Evolutionary conservation across 108 stramenopile genomes (phyloP).

Genomic region (Aurantiochytrium sp.): DNA sequence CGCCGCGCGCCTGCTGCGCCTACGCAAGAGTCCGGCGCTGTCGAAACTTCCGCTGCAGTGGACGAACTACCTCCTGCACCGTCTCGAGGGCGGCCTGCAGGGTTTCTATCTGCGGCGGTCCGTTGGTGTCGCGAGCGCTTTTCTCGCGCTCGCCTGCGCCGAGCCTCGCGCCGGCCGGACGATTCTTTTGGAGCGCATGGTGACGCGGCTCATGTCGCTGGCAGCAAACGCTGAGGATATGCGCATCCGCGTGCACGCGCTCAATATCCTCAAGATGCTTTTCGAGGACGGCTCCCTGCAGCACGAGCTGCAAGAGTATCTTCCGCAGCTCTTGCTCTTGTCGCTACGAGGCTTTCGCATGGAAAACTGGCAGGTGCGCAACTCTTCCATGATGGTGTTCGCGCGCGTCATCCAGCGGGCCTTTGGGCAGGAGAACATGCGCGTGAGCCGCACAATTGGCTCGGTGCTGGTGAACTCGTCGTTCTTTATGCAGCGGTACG

Average conservation of each 20-base stretch:
- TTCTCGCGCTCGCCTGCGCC: constrained; percentile 1
- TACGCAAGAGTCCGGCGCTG: not conserved
- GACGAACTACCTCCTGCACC: not conserved
- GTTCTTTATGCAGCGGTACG: not conserved
- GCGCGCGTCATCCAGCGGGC: not conserved
- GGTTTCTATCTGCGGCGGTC: constrained; percentile 6
- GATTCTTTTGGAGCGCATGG: not conserved
- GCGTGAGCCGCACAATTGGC: not conserved
- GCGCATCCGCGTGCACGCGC: not conserved
- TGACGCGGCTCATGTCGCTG: not conserved
- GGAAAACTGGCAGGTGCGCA: not conserved
- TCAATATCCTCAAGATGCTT: constrained; percentile 6
- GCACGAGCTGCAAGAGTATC: not conserved
- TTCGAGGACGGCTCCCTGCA: not conserved
- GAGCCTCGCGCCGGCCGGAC: not conserved
- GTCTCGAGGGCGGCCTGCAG: not conserved
- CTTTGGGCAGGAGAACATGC: not conserved
- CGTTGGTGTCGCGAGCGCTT: not conserved
- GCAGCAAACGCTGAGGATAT: not conserved
- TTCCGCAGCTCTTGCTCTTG: not conserved
- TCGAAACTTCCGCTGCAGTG: not conserved
- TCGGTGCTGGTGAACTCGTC: not conserved
- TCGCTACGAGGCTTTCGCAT: not conserved
- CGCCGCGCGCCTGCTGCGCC: not conserved
- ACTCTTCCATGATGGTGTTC: constrained; percentile 29